A percentile compares a stretch with the other conserved stretches of the same genome.
phyloP scores from a whole-genome alignment of 495 filamentous ascomycete genomes.

The Neurospora africana region DNA sequence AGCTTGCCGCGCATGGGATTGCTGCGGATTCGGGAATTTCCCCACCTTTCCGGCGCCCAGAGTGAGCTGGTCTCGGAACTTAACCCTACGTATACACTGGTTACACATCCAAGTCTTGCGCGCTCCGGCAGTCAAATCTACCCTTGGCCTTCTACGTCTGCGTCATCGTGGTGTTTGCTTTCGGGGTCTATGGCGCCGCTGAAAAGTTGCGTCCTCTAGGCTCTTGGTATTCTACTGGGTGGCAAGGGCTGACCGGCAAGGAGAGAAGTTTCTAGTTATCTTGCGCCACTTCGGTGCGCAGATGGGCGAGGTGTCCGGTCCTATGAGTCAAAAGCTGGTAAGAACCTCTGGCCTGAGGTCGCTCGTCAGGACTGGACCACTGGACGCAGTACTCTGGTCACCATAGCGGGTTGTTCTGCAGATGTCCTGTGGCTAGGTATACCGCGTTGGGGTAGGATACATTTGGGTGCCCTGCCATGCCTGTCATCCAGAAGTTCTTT shows the following conservation, averaged over 20 bases:
- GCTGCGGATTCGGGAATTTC: conserved; percentile 10
- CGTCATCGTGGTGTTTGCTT: conserved; percentile 5
- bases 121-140: conserved; percentile 26
- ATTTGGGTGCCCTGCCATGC: conserved; percentile 16
- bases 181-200: conserved; percentile 20
- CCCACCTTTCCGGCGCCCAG: conserved; percentile 16
- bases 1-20: conserved; percentile 25
- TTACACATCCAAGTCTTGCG: conserved; percentile 35
- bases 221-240: conserved; percentile 8
- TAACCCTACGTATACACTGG: conserved; percentile 64
- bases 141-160: conserved; percentile 28
- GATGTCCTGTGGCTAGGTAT: conserved; percentile 23
- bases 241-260: conserved; percentile 28
- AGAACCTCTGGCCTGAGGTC: conserved; percentile 50
- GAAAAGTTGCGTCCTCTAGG: conserved; percentile 26
- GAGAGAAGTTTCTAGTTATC: conserved; percentile 33
- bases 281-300: conserved; percentile 21
- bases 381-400: conserved; percentile 53
- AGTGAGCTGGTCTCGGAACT: conserved; percentile 59
- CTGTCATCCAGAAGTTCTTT: conserved; percentile 9
- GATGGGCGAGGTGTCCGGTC: conserved; percentile 19
- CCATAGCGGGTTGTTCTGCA: conserved; percentile 30
- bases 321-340: conserved; percentile 52
- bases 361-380: conserved; percentile 50
- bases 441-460: conserved; percentile 22